Evolutionary conservation across 176 grass and related monocot genomes (phyloP), one percentile per base, ranked within the genome.

Genomic region (Carex littledalei): DNA sequence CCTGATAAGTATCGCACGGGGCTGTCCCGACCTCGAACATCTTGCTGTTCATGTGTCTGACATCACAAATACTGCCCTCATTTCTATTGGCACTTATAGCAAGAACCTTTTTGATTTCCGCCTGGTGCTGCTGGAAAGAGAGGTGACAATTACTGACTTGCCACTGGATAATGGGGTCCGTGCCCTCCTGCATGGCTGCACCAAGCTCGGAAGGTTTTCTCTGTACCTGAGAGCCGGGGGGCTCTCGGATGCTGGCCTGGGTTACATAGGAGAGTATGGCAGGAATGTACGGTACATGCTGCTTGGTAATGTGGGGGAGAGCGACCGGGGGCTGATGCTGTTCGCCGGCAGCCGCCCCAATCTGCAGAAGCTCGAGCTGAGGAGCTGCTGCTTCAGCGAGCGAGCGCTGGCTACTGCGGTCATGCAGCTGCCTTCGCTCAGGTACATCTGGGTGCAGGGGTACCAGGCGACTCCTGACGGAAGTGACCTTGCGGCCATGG

Each of bases 371-470:
- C 84, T 99, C 79, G 96, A 99, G 82, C 37, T 95, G 53, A 92
- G 96, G 85, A 89, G 96, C 83, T 99, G 96, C 58, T 88, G 56
- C 62, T 99, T 99, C 75, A 92, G 64, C 57, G 96, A 95, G 79
- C 91, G 41, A 85, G 91, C 96, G 65, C 84, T 99, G 81, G 91
- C 96, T 8, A 62, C 88, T 60, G 96, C 96, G 5, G 93, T 88
- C 0, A 71, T 95, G 86, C 84, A 67, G 62, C 88, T 99, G 0
- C 88, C 86, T 47, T 92, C 88, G 22, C 85, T 99, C 59, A 94
- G 93, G 87, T 99, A 99, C 81, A 85, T 99, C 63, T 99, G 96
- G 96, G 96, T 99, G 87, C 96, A 99, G 68, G 96, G 93, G 59
- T 99, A 95, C 77, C 89, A 53, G 78, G 88, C 91, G 83, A 94